Conservation (phyloP, 768 basidiomycete genomes). For the Xanthoconium purpureum region DNA sequence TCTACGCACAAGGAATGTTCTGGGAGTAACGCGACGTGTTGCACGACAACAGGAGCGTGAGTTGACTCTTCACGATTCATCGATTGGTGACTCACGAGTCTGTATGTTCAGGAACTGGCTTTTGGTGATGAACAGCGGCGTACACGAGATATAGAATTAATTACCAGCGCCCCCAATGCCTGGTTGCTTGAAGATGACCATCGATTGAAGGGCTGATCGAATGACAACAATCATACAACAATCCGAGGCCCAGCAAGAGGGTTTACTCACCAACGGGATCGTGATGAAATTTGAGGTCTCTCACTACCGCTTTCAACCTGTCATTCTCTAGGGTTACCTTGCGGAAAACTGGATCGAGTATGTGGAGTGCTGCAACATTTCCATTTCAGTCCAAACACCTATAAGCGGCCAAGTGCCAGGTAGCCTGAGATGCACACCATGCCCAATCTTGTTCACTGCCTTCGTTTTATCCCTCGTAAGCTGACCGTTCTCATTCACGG, state of each 20-base stretch:
- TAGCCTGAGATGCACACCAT: constrained; percentile 50
- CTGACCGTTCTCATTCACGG: constrained; percentile 65
- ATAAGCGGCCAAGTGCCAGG: not conserved
- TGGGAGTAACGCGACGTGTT: constrained; percentile 21
- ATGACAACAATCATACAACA: not conserved
- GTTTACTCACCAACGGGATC: constrained; percentile 71
- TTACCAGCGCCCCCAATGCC: constrained; percentile 89
- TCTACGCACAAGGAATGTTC: constrained; percentile 67
- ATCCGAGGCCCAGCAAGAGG: not conserved
- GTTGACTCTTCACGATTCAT: not conserved
- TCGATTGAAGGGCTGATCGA: constrained; percentile 74
- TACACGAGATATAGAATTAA: constrained; percentile 7
- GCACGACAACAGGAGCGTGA: not conserved
- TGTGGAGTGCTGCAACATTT: constrained; percentile 65
- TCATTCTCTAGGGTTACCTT: constrained; percentile 79
- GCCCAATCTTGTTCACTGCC: constrained; percentile 94
- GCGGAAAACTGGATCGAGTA: constrained; percentile 79
- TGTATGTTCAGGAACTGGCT: constrained; percentile 81
- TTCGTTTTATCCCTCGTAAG: constrained; percentile 68
- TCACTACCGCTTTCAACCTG: constrained; percentile 62
- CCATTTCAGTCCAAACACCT: not conserved
- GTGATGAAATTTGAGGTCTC: constrained; percentile 76
- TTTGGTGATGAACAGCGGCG: not conserved
- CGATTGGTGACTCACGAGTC: constrained; percentile 67
- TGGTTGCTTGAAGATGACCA: constrained; percentile 95